Base-by-base conservation (phyloP, 495 filamentous ascomycete species). In the Neurospora sp. region DNA sequence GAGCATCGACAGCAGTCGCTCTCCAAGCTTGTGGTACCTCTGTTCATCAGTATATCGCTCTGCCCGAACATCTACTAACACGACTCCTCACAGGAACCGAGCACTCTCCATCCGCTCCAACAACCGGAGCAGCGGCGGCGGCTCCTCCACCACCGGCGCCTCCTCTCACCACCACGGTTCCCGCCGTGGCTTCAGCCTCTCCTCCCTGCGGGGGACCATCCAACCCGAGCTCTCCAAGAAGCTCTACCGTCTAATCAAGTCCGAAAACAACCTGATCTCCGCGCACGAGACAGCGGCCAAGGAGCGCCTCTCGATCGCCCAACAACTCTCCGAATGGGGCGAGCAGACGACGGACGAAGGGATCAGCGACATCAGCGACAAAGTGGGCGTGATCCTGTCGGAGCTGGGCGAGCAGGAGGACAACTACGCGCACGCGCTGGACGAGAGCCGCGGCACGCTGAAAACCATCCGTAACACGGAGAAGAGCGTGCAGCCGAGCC, bases 291-390 rank as follows among this genome's bases (percentile, higher is more conserved):
- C 89, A 1, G 96, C 96, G 11, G 92, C 89, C 27, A 90, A 90
- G 69, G 93, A 96, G 82, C 92, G 93, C 72, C 82, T 92, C 44
- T 89, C 90, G 18, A 92, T 97, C 77, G 95, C 94, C 10, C 88
- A 89, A 3, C 94, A 98, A 83, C 88, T 99, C n/a, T 94, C 92
- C 6, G 96, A 97, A 72, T 98, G 96, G 96, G 96, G 96, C 71
- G 94, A 97, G 80, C 87, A 90, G 54, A 96, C 94, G 4, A 85
- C 87, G 5, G 96, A 99, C 79, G 94, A 96, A 69, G 90, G 90
- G 44, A 83, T 99, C 76, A 92, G 89, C 10, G 95, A 98, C 80
- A 87, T 99, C 72, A 91, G 91, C 73, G 96, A 98, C 84, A 98
- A 98, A 84, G 83, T 99, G 54, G 96, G 93, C 39, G 96, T 98